A percentile compares a stretch with the other conserved stretches of the same genome.
phyloP scores from a whole-genome alignment of 2,329 filamentous ascomycete species.

The Neofusicoccum sp. region DNA sequence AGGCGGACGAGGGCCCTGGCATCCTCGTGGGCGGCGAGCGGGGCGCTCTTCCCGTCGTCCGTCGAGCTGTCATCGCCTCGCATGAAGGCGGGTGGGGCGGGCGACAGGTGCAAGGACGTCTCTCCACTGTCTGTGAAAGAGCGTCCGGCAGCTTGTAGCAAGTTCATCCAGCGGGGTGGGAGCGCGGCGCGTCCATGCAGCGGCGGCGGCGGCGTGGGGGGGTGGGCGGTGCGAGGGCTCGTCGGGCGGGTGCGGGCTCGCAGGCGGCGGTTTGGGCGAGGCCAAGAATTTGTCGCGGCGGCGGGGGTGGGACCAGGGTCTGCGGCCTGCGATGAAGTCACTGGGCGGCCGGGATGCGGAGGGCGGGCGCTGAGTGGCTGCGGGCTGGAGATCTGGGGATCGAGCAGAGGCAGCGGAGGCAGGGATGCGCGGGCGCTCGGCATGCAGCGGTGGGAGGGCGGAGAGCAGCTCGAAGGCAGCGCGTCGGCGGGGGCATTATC shows the following conservation, averaged over 20 bases:
- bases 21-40: constrained; percentile 55
- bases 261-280: neutral
- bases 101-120: constrained; percentile 34
- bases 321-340: constrained; percentile 9
- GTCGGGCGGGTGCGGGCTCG: too few species aligned
- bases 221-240: too few species aligned
- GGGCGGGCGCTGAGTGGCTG: neutral
- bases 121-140: constrained; percentile 36
- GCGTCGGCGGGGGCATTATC: constrained; percentile 14
- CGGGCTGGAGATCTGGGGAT: neutral
- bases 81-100: constrained; percentile 44
- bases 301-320: constrained; percentile 12
- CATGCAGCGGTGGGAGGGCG: neutral
- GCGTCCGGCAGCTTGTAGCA: constrained; percentile 36
- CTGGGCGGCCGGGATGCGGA: neutral
- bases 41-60: constrained; percentile 38
- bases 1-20: constrained; percentile 69
- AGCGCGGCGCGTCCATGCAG: constrained; percentile 7
- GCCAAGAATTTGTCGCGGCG: neutral
- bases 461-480: neutral
- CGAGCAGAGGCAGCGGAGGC: neutral
- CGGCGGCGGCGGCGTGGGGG: neutral
- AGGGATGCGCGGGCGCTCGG: neutral
- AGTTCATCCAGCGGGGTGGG: constrained; percentile 39
- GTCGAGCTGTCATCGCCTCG: constrained; percentile 38